Percentiles rank a stretch among this genome's conserved stretches.
Evolutionary conservation across 352 stramenopile genomes (phyloP).

Genomic region (Phytophthora foliorum): DNA sequence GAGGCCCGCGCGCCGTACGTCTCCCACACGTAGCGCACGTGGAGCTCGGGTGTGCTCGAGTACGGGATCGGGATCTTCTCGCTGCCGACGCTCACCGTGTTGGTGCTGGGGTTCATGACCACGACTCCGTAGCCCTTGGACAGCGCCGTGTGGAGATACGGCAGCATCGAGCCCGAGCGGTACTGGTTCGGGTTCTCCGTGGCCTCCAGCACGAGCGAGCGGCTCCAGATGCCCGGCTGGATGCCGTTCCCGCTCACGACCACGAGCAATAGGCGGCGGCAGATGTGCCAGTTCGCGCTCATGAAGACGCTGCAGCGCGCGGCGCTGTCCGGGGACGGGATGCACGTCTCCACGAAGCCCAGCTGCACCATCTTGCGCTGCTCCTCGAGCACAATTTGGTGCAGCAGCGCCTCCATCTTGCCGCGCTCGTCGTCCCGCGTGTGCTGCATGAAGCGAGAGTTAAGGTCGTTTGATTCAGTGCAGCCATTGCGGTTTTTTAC

Average conservation of each 20-base stretch:
- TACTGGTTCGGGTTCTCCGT: slow-evolving; percentile 80
- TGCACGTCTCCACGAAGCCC: slow-evolving; percentile 85
- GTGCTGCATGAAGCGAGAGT: too few relatives aligned
- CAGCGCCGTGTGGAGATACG: slow-evolving; percentile 82
- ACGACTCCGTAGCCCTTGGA: slow-evolving; percentile 86
- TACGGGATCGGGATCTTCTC: slow-evolving; percentile 83
- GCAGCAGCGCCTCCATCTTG: slow-evolving; percentile 84
- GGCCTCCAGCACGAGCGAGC: slow-evolving; percentile 81
- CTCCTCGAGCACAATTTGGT: slow-evolving; percentile 88
- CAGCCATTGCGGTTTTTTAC: slow-evolving; percentile 12
- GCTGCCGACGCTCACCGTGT: slow-evolving; percentile 72
- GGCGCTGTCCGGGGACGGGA: slow-evolving; percentile 71
- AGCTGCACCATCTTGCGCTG: slow-evolving; percentile 89
- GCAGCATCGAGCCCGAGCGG: slow-evolving; percentile 84
- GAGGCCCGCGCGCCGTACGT: slow-evolving; percentile 75
- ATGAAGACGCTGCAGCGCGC: slow-evolving; percentile 86
- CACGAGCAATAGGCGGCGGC: slow-evolving; percentile 73
- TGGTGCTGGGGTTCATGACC: slow-evolving; percentile 85
- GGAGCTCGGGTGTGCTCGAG: slow-evolving; percentile 80
- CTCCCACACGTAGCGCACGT: slow-evolving; percentile 88
- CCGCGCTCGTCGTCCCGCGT: slow-evolving; percentile 49
- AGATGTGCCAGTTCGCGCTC: slow-evolving; percentile 88
- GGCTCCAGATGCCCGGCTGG: slow-evolving; percentile 88
- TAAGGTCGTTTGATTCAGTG: too few relatives aligned
- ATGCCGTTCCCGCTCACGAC: slow-evolving; percentile 88